phyloP scores from a whole-genome alignment of 164 flowering plant genomes.

The Nymphaea thermarum region DNA sequence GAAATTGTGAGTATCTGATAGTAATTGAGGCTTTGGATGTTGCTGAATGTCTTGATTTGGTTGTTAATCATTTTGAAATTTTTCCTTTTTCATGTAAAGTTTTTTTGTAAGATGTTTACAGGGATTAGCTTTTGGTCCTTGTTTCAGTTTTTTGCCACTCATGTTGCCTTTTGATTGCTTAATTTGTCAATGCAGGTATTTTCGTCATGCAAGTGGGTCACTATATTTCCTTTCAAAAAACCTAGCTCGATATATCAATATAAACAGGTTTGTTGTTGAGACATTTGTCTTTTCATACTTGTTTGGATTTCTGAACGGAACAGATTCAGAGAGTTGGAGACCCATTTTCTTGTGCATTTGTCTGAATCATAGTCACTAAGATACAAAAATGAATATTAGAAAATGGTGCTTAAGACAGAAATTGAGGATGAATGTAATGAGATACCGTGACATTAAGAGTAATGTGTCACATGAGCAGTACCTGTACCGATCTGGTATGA shows the following conservation, averaged over 20 bases:
- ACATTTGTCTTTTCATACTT: not conserved
- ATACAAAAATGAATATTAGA: too few relatives aligned
- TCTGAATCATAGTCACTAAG: too few relatives aligned
- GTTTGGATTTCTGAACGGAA: too few relatives aligned
- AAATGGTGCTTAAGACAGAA: too few relatives aligned
- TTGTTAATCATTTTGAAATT: not conserved
- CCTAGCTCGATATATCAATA: slow-evolving; percentile 63
- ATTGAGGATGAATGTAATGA: too few relatives aligned
- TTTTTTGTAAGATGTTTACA: not conserved
- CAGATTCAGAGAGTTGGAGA: too few relatives aligned
- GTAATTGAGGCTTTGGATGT: too few relatives aligned
- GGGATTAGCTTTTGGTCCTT: not conserved
- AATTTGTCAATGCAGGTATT: slow-evolving; percentile 44
- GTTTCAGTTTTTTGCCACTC: not conserved
- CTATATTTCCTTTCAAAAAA: slow-evolving; percentile 70
- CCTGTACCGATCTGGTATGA: too few relatives aligned
- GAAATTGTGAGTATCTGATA: slow-evolving; percentile 61
- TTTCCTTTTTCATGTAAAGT: not conserved
- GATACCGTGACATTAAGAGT: too few relatives aligned
- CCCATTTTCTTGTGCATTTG: too few relatives aligned
- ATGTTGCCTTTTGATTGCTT: not conserved
- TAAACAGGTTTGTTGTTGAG: slow-evolving; percentile 65
- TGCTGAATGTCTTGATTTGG: too few relatives aligned
- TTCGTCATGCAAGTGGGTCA: slow-evolving; percentile 83
- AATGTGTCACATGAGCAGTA: too few relatives aligned